Percentiles rank a stretch among this genome's conserved stretches.
phyloP scores from a whole-genome alignment of 176 grass and related monocot species.

The Canna indica region DNA sequence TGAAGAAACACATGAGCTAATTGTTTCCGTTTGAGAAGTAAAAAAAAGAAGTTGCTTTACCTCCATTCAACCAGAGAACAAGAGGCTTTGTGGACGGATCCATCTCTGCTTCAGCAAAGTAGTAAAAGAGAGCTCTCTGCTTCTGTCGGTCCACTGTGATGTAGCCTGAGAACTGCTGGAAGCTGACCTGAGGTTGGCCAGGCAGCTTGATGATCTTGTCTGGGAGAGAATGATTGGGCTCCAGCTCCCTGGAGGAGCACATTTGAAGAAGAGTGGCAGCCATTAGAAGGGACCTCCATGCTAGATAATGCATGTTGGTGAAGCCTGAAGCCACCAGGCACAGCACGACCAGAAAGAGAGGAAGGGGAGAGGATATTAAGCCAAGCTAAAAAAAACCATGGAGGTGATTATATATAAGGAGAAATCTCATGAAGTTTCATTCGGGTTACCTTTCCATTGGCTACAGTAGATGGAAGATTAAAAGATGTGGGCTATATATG shows the following conservation, averaged over 20 bases:
- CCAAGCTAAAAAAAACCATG: not conserved
- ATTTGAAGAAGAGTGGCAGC: not conserved
- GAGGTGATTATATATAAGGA: not conserved
- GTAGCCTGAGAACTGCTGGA: conserved; percentile 88
- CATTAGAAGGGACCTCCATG: conserved; percentile 11
- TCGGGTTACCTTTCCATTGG: not conserved
- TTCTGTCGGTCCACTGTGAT: conserved; percentile 48
- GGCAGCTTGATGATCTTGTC: conserved; percentile 58
- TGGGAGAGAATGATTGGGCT: not conserved
- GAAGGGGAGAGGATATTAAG: not conserved
- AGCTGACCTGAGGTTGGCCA: conserved; percentile 67
- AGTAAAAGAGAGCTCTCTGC: conserved; percentile 80
- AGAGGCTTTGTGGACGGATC: conserved; percentile 79
- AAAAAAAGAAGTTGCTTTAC: conserved; percentile 24
- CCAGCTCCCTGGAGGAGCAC: conserved; percentile 12
- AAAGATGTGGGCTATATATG: not conserved
- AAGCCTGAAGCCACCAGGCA: not conserved
- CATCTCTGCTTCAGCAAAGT: conserved; percentile 81
- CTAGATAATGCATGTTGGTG: conserved; percentile 5
- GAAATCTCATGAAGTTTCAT: not conserved
- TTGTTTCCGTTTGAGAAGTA: not conserved
- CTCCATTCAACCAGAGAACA: conserved; percentile 98
- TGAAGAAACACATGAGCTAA: not conserved
- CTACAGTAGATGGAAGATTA: not conserved
- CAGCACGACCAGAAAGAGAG: not conserved